Conservation (phyloP, 306 rosid genomes). For the Nissolia schottii region DNA sequence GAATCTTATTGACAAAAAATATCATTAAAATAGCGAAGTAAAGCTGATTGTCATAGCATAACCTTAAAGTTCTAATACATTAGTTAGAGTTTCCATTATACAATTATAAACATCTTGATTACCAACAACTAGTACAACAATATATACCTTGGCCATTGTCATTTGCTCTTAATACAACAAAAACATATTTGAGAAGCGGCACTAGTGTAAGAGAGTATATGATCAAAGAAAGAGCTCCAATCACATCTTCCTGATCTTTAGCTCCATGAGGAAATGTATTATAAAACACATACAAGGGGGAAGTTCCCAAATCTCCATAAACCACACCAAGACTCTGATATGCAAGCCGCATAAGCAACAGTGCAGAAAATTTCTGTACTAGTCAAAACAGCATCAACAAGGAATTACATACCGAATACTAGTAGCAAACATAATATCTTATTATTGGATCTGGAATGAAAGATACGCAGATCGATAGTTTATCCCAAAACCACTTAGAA, state of each 20-base stretch:
- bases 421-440: not conserved
- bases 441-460: not conserved
- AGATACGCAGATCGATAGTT: not conserved
- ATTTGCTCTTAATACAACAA: conserved; percentile 80
- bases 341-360: conserved; percentile 81
- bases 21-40: not conserved
- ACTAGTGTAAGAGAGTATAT: conserved; percentile 92
- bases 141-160: conserved; percentile 98
- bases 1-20: not conserved
- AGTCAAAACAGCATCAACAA: conserved; percentile 28
- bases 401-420: conserved; percentile 9
- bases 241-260: conserved; percentile 60
- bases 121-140: not conserved
- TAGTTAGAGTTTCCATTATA: not conserved
- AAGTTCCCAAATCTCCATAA: conserved; percentile 96
- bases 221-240: conserved; percentile 93
- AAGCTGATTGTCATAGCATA: not conserved
- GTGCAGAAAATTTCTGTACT: conserved; percentile 66
- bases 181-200: conserved; percentile 84
- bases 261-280: conserved; percentile 74
- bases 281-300: conserved; percentile 90
- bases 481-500: not conserved
- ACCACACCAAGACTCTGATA: conserved; percentile 98
- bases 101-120: not conserved
- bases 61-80: not conserved